A percentile compares a stretch with the other conserved stretches of the same genome.
Conservation (phyloP, 495 filamentous ascomycete species). For the Rhypophila decipiens region DNA sequence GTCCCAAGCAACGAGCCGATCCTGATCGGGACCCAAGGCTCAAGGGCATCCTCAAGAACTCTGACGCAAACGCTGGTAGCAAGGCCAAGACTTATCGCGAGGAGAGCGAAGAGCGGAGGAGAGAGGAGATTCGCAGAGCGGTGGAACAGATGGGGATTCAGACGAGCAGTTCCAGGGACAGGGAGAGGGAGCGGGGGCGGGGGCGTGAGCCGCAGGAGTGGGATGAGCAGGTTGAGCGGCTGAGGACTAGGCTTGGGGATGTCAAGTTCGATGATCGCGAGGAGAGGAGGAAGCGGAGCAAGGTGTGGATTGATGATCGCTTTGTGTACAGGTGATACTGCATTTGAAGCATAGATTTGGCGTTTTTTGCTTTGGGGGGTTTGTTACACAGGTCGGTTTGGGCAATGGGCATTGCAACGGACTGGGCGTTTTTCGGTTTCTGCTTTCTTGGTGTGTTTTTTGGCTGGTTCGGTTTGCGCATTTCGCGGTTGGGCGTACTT, state of each 20-base stretch:
- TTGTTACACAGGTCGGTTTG: not conserved
- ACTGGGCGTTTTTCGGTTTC: not conserved
- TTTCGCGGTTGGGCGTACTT: too few relatives aligned
- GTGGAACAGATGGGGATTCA: conserved; percentile 20
- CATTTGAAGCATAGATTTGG: conserved; percentile 5
- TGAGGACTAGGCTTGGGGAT: conserved; percentile 4
- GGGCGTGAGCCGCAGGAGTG: conserved; percentile 6
- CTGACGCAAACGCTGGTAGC: not conserved
- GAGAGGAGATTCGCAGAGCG: conserved; percentile 17
- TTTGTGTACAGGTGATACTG: not conserved
- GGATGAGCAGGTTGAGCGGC: conserved; percentile 2
- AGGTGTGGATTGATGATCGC: conserved; percentile 10
- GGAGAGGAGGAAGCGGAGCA: conserved; percentile 7
- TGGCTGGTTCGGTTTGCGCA: too few relatives aligned
- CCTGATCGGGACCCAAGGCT: conserved; percentile 4
- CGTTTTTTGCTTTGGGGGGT: not conserved
- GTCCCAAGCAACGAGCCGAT: conserved; percentile 20
- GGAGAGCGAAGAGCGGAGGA: conserved; percentile 9
- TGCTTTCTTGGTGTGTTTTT: not conserved
- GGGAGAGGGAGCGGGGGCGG: not conserved
- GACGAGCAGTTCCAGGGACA: not conserved
- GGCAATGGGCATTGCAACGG: too few relatives aligned
- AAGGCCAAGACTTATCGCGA: too few relatives aligned
- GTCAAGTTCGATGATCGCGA: conserved; percentile 6
- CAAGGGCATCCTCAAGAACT: conserved; percentile 29